phyloP scores from a whole-genome alignment of 2,329 filamentous ascomycete genomes.

The Microthyrium microscopicum region DNA sequence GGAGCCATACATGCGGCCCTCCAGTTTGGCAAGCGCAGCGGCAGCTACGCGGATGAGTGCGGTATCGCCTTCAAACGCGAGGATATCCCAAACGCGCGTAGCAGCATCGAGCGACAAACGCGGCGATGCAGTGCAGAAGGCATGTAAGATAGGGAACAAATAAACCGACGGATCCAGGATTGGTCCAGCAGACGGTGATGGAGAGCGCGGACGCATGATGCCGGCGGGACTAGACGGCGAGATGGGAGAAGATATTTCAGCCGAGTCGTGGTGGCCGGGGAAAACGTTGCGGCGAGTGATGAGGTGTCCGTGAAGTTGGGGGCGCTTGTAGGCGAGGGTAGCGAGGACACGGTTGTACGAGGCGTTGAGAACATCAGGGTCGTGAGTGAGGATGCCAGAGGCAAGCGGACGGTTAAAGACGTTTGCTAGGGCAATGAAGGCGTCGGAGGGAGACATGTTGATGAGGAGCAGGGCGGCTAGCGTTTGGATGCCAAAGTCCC shows the following conservation, averaged over 20 bases:
- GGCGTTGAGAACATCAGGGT: conserved; percentile 49
- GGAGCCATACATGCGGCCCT: conserved; percentile 32
- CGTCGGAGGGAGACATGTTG: conserved; percentile 46
- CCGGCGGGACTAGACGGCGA: no score
- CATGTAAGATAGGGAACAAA: conserved; percentile 20
- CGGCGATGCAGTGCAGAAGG: no score
- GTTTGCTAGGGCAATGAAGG: conserved; percentile 61
- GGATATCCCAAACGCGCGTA: conserved; percentile 63
- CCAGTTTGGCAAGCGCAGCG: conserved; percentile 40
- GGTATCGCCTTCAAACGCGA: conserved; percentile 65
- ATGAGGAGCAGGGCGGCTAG: conserved; percentile 59
- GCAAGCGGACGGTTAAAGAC: conserved; percentile 60
- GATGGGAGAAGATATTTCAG: conserved; percentile 15
- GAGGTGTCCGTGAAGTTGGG: conserved; percentile 47
- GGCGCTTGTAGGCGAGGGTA: conserved; percentile 47
- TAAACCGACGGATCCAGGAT: conserved; percentile 17
- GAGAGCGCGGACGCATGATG: no score
- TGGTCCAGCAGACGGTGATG: no score
- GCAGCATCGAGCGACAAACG: conserved; percentile 64
- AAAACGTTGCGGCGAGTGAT: conserved; percentile 27
- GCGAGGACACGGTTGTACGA: conserved; percentile 54
- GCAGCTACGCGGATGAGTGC: conserved; percentile 55
- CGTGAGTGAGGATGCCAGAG: conserved; percentile 57
- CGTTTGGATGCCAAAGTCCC: conserved; percentile 58
- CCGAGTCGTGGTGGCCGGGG: conserved; percentile 23